These are phyloP conservation scores for Datura wrightii DNA, from an alignment of 257 asterid species.

Conservation along the genomic window DNA sequence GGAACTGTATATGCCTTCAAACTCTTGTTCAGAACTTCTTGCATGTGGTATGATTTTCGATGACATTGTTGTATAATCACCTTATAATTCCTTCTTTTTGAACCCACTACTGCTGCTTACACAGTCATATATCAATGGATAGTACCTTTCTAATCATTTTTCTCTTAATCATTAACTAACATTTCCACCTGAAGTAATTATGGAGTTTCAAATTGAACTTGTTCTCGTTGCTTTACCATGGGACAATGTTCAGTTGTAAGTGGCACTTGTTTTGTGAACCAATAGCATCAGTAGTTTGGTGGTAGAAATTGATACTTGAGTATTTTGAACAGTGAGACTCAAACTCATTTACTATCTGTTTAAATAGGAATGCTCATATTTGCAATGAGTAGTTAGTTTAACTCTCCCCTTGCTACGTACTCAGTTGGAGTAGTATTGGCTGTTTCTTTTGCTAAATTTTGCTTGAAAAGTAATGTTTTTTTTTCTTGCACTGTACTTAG, in stretches of 20 bases:
- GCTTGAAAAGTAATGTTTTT: not conserved
- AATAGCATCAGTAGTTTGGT: not conserved
- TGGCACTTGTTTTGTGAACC: not conserved
- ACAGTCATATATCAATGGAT: not conserved
- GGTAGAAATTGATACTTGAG: not conserved
- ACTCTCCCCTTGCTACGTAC: not conserved
- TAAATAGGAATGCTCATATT: not conserved
- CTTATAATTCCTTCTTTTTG: not conserved
- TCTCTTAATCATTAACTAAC: not conserved
- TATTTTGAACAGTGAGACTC: not conserved
- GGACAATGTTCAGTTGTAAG: not conserved
- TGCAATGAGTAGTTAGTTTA: not conserved
- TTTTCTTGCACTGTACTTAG: not conserved
- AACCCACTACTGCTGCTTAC: not conserved
- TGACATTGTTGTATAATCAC: not conserved
- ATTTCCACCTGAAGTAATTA: conserved; percentile 15
- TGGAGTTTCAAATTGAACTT: not conserved
- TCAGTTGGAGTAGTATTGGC: not conserved
- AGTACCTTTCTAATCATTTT: not conserved
- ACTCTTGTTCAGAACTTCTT: conserved; percentile 65
- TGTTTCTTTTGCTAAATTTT: conserved; percentile 1
- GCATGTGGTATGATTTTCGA: conserved; percentile 63
- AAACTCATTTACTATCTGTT: conserved; percentile 13
- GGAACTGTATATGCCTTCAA: conserved; percentile 72
- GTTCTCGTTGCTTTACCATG: not conserved